Evolutionary conservation across 805 yeast species (phyloP).

Genomic region (Starmerella vitae): DNA sequence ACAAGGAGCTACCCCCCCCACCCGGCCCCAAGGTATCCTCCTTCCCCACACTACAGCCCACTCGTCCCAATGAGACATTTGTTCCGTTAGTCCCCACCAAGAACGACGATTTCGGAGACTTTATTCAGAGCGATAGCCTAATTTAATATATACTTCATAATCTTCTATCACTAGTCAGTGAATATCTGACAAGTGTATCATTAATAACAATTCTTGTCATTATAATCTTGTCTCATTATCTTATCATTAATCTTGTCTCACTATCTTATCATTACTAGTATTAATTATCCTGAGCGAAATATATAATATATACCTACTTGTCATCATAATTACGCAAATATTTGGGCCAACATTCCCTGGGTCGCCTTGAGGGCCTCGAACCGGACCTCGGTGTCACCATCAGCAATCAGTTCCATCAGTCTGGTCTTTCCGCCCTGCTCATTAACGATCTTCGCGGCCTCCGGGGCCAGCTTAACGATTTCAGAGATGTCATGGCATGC

Average conservation of each 20-base stretch:
- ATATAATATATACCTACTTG: no score
- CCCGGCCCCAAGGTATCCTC: no score
- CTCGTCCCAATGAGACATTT: background rate
- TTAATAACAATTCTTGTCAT: no score
- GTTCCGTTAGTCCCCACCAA: background rate
- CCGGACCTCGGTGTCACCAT: constrained; percentile 72
- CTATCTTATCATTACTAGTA: no score
- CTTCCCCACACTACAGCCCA: constrained; percentile 9
- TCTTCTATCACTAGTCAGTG: no score
- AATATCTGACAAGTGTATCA: no score
- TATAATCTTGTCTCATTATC: no score
- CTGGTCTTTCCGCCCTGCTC: constrained; percentile 54
- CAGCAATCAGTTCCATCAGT: constrained; percentile 73
- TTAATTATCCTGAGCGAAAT: no score
- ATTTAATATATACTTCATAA: constrained; percentile 23
- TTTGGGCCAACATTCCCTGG: constrained; percentile 81
- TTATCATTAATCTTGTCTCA: no score
- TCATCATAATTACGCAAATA: no score
- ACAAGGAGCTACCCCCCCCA: no score
- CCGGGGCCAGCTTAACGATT: constrained; percentile 49
- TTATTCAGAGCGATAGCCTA: constrained; percentile 7
- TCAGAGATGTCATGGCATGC: constrained; percentile 55
- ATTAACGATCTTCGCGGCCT: constrained; percentile 40
- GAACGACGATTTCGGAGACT: constrained; percentile 8
- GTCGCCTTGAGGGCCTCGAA: constrained; percentile 92